Base-by-base conservation (phyloP, 2,329 filamentous ascomycete genomes). In the Sclerotinia trifoliorum region DNA sequence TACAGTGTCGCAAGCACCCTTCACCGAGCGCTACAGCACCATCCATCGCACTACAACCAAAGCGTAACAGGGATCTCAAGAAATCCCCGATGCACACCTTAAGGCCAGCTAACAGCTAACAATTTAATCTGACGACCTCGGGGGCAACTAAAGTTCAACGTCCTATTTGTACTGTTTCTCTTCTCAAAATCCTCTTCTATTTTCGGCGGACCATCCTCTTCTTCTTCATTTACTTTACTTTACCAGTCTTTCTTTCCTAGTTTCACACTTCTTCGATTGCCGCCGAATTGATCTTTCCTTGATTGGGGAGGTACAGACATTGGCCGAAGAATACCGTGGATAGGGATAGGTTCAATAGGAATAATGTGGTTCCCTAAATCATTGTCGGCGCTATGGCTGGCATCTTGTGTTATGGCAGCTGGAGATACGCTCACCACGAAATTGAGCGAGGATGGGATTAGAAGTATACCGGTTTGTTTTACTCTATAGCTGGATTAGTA, bases 401-500 rank as follows among this genome's bases (percentile, higher is more conserved):
- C 76, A 71, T 74, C 77, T 69, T 78, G 74, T 72, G 75, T 73
- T 58, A 52, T 78, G 29, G 75, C 73, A 65, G 75, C 80, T 44
- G 71, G 81, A 42, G 77, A 78, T 51, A 63, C 72, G 56, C 70
- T 70, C 73, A 80, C 72, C 73, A 80, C 65, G 79, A 73, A 75
- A 21, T 44, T 67, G 65, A 67, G 65, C 64, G 74, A 72, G 54
- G 78, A 79, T 70, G 79, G 86, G 73, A 83, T 90, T 74, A 87
- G 87, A 79, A 87, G 85, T 74, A 89, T 90, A 78, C 84, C 86
- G 72, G 88, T 90, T 80, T 73, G 86, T 79, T 61, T 62, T 21
- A 21, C 29, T 35, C 67, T 26, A 44, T 24, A 26, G 29, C 48
- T 39, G 21, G 19, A 49, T 46, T 15, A 7, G 21, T n/a, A 17